Evolutionary conservation across 1,284 basidiomycete genomes (phyloP).

Genomic region (Pascua guehoae): DNA sequence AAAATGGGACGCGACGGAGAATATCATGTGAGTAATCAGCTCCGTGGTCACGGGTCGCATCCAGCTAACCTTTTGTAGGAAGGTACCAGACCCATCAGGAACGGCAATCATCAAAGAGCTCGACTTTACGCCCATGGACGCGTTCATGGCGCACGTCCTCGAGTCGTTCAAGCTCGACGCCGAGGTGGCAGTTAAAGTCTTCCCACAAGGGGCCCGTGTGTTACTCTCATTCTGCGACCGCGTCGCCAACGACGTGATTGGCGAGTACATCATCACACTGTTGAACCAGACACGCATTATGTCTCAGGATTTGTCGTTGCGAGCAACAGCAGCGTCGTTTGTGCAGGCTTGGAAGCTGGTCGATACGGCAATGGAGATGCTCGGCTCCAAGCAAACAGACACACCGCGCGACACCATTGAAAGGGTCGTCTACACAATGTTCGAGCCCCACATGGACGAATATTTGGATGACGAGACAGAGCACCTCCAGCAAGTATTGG

Average conservation of each 20-base stretch:
- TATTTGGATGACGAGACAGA: conserved; percentile 93
- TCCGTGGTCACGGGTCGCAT: background rate
- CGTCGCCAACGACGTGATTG: conserved; percentile 54
- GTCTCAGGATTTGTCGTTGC: conserved; percentile 68
- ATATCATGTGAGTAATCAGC: conserved; percentile 67
- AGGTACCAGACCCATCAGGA: conserved; percentile 30
- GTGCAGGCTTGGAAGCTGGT: conserved; percentile 82
- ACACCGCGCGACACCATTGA: conserved; percentile 59
- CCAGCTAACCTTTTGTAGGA: conserved; percentile 18
- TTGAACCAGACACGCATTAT: conserved; percentile 73
- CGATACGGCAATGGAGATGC: conserved; percentile 61
- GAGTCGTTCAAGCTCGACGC: conserved; percentile 69
- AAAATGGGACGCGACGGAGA: conserved; percentile 73
- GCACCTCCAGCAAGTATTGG: conserved; percentile 68
- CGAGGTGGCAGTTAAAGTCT: conserved; percentile 73
- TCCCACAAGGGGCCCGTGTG: conserved; percentile 61
- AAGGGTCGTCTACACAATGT: conserved; percentile 85
- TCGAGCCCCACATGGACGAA: conserved; percentile 91
- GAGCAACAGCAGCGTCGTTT: conserved; percentile 84
- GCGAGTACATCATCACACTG: conserved; percentile 78
- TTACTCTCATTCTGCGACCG: conserved; percentile 43
- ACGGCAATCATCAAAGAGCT: conserved; percentile 50
- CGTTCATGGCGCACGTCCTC: conserved; percentile 72
- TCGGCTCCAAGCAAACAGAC: conserved; percentile 37
- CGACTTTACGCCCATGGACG: conserved; percentile 89